Percentiles rank a stretch among this genome's conserved stretches.
Conservation (phyloP, 78 protist genomes). For the Acrasis kona region DNA sequence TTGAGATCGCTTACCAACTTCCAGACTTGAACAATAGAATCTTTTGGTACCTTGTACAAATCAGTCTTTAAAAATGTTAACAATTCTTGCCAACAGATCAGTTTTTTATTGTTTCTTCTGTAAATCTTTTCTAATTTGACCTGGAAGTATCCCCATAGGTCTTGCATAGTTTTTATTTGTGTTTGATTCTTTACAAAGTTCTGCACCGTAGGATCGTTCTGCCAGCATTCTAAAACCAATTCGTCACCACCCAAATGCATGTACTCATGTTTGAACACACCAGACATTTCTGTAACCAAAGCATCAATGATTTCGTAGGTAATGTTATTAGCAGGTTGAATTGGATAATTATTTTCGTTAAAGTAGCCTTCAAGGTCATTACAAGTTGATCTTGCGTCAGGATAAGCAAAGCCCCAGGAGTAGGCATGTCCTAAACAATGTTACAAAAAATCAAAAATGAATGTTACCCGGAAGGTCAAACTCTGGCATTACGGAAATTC, state of each 20-base stretch:
- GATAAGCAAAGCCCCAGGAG: conserved; percentile 71
- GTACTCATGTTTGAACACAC: background rate
- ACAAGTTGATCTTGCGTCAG: conserved; percentile 42
- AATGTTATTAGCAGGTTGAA: background rate
- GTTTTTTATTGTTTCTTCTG: background rate
- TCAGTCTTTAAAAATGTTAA: background rate
- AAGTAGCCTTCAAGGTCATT: background rate
- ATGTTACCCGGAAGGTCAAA: conserved; percentile 43
- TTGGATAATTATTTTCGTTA: conserved; percentile 5
- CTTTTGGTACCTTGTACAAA: background rate
- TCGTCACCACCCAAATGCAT: conserved; percentile 41
- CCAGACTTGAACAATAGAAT: conserved; percentile 4
- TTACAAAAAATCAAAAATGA: no score
- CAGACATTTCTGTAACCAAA: background rate
- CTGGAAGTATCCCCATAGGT: conserved; percentile 8
- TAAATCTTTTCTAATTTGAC: background rate
- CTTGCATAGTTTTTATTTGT: background rate
- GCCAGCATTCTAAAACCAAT: conserved; percentile 19
- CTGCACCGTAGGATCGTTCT: background rate
- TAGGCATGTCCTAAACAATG: conserved; percentile 67
- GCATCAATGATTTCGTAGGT: background rate
- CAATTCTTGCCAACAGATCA: conserved; percentile 23
- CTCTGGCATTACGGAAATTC: conserved; percentile 50
- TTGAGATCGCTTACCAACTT: background rate
- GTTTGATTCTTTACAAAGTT: conserved; percentile 3